Conservation (phyloP, 1,284 basidiomycete genomes). For the Cryptococcus sp. region DNA sequence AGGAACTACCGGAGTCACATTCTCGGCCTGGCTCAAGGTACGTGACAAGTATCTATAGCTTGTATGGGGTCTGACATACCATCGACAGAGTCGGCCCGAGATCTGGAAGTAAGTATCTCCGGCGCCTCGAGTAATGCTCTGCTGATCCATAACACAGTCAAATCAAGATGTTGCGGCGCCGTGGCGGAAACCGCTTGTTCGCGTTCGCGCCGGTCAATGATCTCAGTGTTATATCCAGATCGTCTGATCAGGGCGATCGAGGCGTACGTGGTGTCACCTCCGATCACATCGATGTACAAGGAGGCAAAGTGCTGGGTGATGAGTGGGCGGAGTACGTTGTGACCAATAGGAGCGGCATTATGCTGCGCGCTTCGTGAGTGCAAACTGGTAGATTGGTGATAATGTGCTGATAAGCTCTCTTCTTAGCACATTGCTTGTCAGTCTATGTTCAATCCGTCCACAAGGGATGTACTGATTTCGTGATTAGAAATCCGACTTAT, state of each 20-base stretch:
- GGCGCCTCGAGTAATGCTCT: neutral
- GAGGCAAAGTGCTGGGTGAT: constrained; percentile 84
- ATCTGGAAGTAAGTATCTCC: constrained; percentile 78
- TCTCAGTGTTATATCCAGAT: constrained; percentile 59
- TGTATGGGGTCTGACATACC: constrained; percentile 11
- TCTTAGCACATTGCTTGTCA: constrained; percentile 67
- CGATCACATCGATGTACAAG: constrained; percentile 61
- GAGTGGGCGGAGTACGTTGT: constrained; percentile 93
- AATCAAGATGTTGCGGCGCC: constrained; percentile 76
- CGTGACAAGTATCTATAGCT: constrained; percentile 18
- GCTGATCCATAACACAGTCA: constrained; percentile 60
- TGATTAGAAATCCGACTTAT: constrained; percentile 77
- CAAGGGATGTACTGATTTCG: neutral
- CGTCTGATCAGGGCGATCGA: constrained; percentile 41
- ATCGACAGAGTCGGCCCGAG: constrained; percentile 71
- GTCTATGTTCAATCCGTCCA: constrained; percentile 4
- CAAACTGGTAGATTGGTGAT: neutral
- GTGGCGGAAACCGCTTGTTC: constrained; percentile 74
- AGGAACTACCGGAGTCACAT: constrained; percentile 67
- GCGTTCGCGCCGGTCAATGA: constrained; percentile 88
- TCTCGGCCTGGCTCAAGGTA: constrained; percentile 84
- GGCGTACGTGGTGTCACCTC: constrained; percentile 56
- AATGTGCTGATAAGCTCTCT: neutral
- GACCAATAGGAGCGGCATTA: constrained; percentile 90
- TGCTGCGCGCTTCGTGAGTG: constrained; percentile 77